Base-by-base conservation (phyloP, 441 rosid species). In the Metrosideros polymorpha region DNA sequence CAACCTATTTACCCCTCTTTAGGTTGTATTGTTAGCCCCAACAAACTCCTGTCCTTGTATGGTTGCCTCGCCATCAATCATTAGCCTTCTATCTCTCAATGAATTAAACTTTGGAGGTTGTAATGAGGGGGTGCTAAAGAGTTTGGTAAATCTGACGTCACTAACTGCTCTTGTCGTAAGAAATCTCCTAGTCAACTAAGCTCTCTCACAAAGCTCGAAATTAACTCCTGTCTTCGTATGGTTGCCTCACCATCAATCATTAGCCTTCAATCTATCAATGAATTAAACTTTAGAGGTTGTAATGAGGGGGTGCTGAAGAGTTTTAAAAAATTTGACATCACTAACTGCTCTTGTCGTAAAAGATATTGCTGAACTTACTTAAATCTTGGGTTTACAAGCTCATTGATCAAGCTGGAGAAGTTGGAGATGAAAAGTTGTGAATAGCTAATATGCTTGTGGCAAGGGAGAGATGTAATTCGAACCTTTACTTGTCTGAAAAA, bases 41-140 rank as follows among this genome's bases (percentile, higher is more conserved):
- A 52, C 9, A 52, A 52, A n/a, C n/a, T 61, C 24, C 0, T 30
- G 24, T 61, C 75, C 75, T 0, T 6, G 0, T 61, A 29, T 61
- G 42, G 42, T 15, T 30, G 42, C 12, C 6, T 8, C 3, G 0
- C 9, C 75, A 42, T 30, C 3, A 7, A 4, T 30, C 12, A 0
- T 0, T 30, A 61, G 42, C 39, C 24, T 61, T 61, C 75, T 42
- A 61, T 61, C 42, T 4, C 75, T 61, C 12, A 7, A 30, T 1
- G 6, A 61, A 17, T 61, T 61, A 30, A 17, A 61, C 24, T 61
- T 61, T 8, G 0, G 42, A 15, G 75, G 75, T 61, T 61, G 75
- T 17, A 30, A 61, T 30, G 42, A 61, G 75, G 24, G 75, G 0
- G 3, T 61, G 6, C 0, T 17, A 12, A 61, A 30, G 42, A 30